Percentiles rank a stretch among this genome's conserved stretches.
Conservation (phyloP, 2,329 filamentous ascomycete species). For the Beauveria brongniartii region DNA sequence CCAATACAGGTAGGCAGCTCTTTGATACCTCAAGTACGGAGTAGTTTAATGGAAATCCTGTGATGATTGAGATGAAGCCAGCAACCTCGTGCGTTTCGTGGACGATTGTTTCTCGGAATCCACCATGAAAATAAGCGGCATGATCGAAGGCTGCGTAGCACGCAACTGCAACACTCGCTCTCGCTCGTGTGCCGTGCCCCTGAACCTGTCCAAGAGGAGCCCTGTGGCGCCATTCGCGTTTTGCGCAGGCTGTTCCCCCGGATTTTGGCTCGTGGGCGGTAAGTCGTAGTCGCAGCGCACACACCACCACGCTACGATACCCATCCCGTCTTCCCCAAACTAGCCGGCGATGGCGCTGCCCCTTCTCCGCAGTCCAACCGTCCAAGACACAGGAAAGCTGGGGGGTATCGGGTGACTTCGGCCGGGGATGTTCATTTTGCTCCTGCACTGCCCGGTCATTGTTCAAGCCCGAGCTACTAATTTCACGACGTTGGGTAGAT, state of each 20-base stretch:
- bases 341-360: constrained; percentile 1
- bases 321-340: constrained; percentile 6
- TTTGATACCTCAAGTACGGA: too few relatives aligned
- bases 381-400: background rate
- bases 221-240: background rate
- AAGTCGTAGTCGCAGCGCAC: background rate
- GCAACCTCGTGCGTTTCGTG: too few relatives aligned
- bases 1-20: too few relatives aligned
- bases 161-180: background rate
- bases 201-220: background rate
- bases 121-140: too few relatives aligned
- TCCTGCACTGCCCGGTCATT: constrained; percentile 6
- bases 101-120: background rate
- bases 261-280: background rate
- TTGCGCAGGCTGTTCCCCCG: background rate
- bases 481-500: background rate
- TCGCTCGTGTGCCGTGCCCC: background rate
- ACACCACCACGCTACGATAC: background rate
- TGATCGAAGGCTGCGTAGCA: too few relatives aligned
- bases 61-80: too few relatives aligned
- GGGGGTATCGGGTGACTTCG: constrained; percentile 10
- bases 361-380: constrained; percentile 4
- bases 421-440: background rate
- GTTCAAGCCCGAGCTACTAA: background rate
- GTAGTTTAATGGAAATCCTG: too few relatives aligned